phyloP scores from a whole-genome alignment of 192 early-diverging fungal species.

The Backusella sp. region DNA sequence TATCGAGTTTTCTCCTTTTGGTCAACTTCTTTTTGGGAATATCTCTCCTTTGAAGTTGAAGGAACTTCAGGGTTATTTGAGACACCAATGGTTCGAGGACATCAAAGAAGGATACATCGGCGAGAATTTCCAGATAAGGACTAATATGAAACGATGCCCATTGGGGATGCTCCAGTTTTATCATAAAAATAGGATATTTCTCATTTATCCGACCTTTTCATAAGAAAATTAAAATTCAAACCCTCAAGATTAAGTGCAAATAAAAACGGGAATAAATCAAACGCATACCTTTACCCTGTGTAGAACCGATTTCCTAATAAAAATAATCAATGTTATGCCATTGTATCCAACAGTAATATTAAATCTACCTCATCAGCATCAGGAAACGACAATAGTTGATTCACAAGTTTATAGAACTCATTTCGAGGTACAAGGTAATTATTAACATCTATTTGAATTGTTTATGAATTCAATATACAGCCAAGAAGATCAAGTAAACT shows the following conservation, averaged over 20 bases:
- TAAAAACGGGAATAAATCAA: not conserved
- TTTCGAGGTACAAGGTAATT: slow-evolving; percentile 39
- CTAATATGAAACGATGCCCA: not conserved
- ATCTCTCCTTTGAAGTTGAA: not conserved
- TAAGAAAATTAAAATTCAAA: not conserved
- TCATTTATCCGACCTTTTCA: slow-evolving; percentile 7
- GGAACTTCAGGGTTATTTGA: not conserved
- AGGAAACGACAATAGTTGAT: slow-evolving; percentile 36
- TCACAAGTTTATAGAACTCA: slow-evolving; percentile 40
- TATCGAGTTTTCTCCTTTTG: not conserved
- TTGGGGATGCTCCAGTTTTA: slow-evolving; percentile 47
- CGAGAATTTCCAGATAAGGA: not conserved
- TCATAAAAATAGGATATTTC: slow-evolving; percentile 53
- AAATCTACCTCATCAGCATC: slow-evolving; percentile 18
- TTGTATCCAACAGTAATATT: not conserved
- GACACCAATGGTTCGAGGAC: not conserved
- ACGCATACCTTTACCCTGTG: not conserved
- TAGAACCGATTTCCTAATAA: not conserved
- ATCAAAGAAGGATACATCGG: not conserved
- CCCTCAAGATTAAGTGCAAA: not conserved
- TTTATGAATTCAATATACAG: not conserved
- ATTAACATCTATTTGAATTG: slow-evolving; percentile 45
- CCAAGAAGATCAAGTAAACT: slow-evolving; percentile 4
- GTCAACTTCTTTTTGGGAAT: not conserved
- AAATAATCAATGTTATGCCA: not conserved